Base-by-base conservation (phyloP, 331 rosid genomes). In the Quercus lobata region DNA sequence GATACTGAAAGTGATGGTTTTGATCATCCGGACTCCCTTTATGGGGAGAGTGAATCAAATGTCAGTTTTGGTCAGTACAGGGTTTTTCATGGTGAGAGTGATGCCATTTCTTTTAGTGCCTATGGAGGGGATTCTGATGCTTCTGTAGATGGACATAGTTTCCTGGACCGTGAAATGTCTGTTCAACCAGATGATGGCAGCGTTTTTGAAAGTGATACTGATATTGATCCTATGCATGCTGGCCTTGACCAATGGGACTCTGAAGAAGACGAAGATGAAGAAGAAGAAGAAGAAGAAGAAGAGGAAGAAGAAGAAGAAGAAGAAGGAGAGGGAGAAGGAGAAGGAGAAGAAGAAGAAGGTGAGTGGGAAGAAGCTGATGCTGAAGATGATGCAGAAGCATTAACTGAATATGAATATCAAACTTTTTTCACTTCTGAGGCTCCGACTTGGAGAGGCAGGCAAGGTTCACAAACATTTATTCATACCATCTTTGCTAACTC, bases 171-270 rank as follows among this genome's bases (percentile, higher is more conserved):
- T 53, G 92, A 87, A 78, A 84, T 79, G 72, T 85, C 84, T 80
- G 76, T 75, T 83, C 83, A 87, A 58, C 91, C 80, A 0, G 86
- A 79, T 73, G 91, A 72, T 73, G 92, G 81, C 78, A 84, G 83
- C 66, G 90, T 77, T 69, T 84, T 82, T 79, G 92, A 89, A 52
- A 89, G 90, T 61, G 99, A 96, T 74, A 87, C 90, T 71, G 99
- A 96, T 81, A 96, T 93, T 29, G 98, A 96, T 85, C 99, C 99
- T 21, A 93, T 96, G 99, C 93, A 78, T 86, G 97, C 97, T 70
- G 91, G 97, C 77, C 86, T 86, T 16, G 46, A 83, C 84, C 93
- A 84, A 19, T 92, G 94, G 99, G 82, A 86, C 84, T 87, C 87
- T 5, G 91, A 91, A 72, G 87, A 85, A 10, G 73, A 37, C 11